These are phyloP conservation scores for Fraxinus sp. DNA, from an alignment of 305 asterid genomes.

Conservation along the genomic window DNA sequence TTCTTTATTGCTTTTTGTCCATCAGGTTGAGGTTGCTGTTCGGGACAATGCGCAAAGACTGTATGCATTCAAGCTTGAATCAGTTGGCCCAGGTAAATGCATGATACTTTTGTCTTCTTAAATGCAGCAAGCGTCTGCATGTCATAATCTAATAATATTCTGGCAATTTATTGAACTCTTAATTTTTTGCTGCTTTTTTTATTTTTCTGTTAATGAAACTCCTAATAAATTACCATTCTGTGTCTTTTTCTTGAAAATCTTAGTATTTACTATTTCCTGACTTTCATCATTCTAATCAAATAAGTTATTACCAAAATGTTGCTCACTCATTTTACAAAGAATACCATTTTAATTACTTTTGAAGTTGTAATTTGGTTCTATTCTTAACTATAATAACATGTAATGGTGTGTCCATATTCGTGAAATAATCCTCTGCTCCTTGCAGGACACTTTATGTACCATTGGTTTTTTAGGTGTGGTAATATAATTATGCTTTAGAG, in stretches of 20 bases:
- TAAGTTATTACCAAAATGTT: constrained; percentile 1
- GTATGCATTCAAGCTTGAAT: constrained; percentile 64
- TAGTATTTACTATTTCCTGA: constrained; percentile 5
- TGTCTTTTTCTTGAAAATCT: background rate
- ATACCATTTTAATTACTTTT: background rate
- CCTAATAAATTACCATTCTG: background rate
- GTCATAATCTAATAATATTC: constrained; percentile 19
- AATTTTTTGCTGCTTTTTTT: constrained; percentile 17
- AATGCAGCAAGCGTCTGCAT: background rate
- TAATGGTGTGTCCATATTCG: background rate
- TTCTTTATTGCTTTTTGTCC: constrained; percentile 14
- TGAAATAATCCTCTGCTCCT: background rate
- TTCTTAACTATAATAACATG: background rate
- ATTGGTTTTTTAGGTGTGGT: background rate
- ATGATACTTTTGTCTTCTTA: constrained; percentile 14
- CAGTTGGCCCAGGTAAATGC: constrained; percentile 60
- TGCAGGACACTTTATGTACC: background rate
- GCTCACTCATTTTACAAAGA: background rate
- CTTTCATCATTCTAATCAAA: constrained; percentile 17
- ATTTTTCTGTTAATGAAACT: background rate
- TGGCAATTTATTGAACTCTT: background rate
- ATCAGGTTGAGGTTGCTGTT: constrained; percentile 90
- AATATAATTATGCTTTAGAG: background rate
- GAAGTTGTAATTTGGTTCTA: background rate
- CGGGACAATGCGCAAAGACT: constrained; percentile 91